A percentile compares a stretch with the other conserved stretches of the same genome.
Evolutionary conservation across 1,139 yeast species (phyloP).

Genomic region (Fermentozyma sake): DNA sequence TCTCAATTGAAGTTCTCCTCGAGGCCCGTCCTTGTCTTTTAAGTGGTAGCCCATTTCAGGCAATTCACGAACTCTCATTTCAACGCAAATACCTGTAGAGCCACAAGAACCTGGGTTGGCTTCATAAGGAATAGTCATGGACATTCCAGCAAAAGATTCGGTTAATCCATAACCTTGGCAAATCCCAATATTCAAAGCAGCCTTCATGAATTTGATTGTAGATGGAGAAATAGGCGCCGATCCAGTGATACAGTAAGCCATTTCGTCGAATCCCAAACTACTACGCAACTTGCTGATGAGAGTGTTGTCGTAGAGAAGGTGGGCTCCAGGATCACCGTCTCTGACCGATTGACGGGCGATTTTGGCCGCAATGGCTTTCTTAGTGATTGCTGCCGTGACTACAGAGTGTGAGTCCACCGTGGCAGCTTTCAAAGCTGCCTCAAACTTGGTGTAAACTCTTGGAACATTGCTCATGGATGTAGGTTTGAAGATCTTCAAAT

Average conservation of each 20-base stretch:
- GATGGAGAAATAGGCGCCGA: constrained; percentile 71
- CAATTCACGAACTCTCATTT: constrained; percentile 58
- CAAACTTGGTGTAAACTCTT: constrained; percentile 59
- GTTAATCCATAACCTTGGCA: constrained; percentile 78
- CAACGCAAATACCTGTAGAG: constrained; percentile 47
- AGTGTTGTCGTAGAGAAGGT: constrained; percentile 43
- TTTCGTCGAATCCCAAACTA: constrained; percentile 54
- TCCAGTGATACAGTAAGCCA: constrained; percentile 48
- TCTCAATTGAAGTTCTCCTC: constrained; percentile 24
- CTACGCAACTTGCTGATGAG: constrained; percentile 50
- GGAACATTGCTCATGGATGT: constrained; percentile 56
- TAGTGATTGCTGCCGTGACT: constrained; percentile 9
- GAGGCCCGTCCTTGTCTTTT: constrained; percentile 25
- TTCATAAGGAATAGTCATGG: constrained; percentile 37
- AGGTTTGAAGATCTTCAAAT: constrained; percentile 53
- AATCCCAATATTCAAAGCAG: constrained; percentile 56
- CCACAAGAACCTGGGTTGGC: constrained; percentile 64
- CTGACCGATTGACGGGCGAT: constrained; percentile 12
- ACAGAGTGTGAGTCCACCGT: constrained; percentile 24
- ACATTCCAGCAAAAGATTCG: constrained; percentile 66
- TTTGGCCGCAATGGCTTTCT: constrained; percentile 15
- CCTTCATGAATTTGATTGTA: constrained; percentile 56
- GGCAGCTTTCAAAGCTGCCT: constrained; percentile 43
- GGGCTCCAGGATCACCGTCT: constrained; percentile 22
- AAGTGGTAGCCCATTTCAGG: constrained; percentile 64